Conservation (phyloP, 306 rosid genomes). For the Fragaria vesca region DNA sequence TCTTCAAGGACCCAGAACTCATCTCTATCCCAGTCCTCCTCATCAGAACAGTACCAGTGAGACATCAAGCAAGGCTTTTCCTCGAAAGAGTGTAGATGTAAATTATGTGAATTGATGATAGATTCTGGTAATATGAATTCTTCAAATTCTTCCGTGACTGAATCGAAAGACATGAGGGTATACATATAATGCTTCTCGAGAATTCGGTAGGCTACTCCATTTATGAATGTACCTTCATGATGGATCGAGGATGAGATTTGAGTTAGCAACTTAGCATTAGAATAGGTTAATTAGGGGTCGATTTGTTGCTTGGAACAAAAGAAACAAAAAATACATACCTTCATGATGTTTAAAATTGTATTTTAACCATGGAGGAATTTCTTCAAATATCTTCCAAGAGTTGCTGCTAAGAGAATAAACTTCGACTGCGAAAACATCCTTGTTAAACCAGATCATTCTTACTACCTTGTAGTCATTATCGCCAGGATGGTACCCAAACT, state of each 20-base stretch:
- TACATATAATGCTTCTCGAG: not conserved
- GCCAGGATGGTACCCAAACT: slow-evolving; percentile 11
- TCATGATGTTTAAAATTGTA: not conserved
- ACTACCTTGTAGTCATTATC: slow-evolving; percentile 11
- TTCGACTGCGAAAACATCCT: not conserved
- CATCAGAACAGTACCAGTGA: not conserved
- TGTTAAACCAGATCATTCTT: not conserved
- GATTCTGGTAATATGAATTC: not conserved
- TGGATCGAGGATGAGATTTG: not conserved
- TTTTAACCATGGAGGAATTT: not conserved
- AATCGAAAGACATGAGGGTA: not conserved
- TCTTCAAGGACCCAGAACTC: not conserved
- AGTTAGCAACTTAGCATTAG: not conserved
- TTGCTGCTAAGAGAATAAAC: slow-evolving; percentile 1
- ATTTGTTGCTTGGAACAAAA: not conserved
- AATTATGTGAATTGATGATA: too few relatives aligned
- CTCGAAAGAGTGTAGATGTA: not conserved
- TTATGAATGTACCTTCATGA: not conserved
- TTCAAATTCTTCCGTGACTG: not conserved
- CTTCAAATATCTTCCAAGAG: slow-evolving; percentile 8
- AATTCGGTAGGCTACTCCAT: not conserved
- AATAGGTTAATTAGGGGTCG: not conserved
- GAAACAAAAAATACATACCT: not conserved
- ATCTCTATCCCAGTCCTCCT: not conserved
- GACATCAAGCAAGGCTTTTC: not conserved